Evolutionary conservation across 257 asterid species (phyloP).

Genomic region (Gentiana macrophylla): DNA sequence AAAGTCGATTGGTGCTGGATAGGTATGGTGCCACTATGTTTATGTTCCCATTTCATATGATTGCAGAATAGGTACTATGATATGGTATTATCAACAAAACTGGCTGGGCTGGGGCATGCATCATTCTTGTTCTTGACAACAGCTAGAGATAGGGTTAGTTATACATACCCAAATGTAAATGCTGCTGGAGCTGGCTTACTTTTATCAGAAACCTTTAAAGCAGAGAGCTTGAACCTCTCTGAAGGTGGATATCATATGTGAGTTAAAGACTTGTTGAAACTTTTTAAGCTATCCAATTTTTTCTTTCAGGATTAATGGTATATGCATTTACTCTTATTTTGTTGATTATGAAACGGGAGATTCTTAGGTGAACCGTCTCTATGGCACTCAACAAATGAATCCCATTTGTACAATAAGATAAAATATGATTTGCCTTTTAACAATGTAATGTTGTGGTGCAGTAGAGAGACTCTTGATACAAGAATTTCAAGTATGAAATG

Average conservation of each 20-base stretch:
- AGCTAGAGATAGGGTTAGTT: slow-evolving; percentile 74
- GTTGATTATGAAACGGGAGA: too few species aligned
- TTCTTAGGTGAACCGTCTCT: too few species aligned
- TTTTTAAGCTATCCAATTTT: neutral
- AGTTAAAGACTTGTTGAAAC: slow-evolving; percentile 7
- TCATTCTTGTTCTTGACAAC: slow-evolving; percentile 74
- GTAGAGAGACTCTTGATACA: neutral
- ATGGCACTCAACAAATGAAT: too few species aligned
- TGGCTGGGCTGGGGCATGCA: slow-evolving; percentile 81
- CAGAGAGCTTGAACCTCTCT: slow-evolving; percentile 46
- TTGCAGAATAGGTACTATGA: slow-evolving; percentile 77
- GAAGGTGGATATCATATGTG: slow-evolving; percentile 79
- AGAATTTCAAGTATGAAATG: neutral
- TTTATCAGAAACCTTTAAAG: slow-evolving; percentile 52
- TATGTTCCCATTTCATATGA: slow-evolving; percentile 7
- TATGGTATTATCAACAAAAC: slow-evolving; percentile 64
- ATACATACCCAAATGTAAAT: slow-evolving; percentile 72
- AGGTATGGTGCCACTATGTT: neutral
- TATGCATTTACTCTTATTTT: too few species aligned
- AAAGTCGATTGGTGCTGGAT: neutral
- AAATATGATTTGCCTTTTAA: neutral
- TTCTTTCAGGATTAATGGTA: too few species aligned
- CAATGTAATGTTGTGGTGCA: too few species aligned
- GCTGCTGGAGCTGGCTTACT: slow-evolving; percentile 78
- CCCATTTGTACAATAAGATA: too few species aligned